phyloP scores from a whole-genome alignment of 768 basidiomycete genomes.

The Tephrocybe rancida region DNA sequence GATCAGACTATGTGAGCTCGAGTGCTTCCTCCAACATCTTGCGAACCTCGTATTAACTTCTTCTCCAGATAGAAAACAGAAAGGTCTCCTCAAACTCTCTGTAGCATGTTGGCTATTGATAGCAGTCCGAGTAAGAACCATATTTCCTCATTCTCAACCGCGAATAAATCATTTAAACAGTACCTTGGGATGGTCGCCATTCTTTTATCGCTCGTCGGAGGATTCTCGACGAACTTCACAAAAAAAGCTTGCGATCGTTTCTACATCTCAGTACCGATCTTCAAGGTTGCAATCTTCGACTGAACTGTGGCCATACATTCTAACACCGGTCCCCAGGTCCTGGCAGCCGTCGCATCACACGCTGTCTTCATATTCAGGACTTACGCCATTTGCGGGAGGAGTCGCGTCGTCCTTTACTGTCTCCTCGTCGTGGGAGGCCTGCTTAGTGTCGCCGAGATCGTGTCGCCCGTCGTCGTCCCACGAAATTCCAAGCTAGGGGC shows the following conservation, averaged over 20 bases:
- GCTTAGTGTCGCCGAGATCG: constrained; percentile 18
- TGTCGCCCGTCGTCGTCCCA: constrained; percentile 21
- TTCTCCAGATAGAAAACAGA: constrained; percentile 17
- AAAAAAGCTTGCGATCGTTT: constrained; percentile 12
- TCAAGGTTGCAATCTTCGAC: constrained; percentile 8
- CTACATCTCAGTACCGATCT: constrained; percentile 18
- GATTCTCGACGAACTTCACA: constrained; percentile 18
- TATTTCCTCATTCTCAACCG: not conserved
- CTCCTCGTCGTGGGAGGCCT: constrained; percentile 19
- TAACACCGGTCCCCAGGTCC: constrained; percentile 9
- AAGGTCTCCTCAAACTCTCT: constrained; percentile 16
- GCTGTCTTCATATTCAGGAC: constrained; percentile 22
- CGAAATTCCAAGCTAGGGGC: constrained; percentile 17
- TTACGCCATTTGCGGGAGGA: constrained; percentile 20
- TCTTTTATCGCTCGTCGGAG: constrained; percentile 17
- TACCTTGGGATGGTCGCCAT: constrained; percentile 23
- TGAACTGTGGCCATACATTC: not conserved
- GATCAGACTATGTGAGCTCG: constrained; percentile 17
- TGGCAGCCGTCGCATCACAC: constrained; percentile 23
- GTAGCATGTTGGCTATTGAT: constrained; percentile 21
- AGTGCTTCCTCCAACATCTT: not conserved
- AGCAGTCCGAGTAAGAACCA: constrained; percentile 10
- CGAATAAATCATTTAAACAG: constrained; percentile 1
- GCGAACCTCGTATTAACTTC: not conserved
- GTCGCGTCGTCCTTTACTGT: constrained; percentile 13